Base-by-base conservation (phyloP, 345 rosid species). In the Brassica nigra region DNA sequence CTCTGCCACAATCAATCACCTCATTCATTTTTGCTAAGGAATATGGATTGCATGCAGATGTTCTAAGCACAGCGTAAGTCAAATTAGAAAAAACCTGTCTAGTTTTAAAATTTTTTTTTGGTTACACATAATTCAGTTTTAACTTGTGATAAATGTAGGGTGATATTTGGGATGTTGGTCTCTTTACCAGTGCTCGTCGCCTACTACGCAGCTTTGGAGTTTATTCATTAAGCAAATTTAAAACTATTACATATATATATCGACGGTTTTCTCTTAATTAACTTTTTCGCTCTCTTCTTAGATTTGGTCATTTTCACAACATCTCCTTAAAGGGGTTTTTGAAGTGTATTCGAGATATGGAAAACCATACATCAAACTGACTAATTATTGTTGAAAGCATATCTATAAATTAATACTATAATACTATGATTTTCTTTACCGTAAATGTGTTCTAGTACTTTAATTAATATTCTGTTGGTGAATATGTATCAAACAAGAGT, bases 51-150 rank as follows among this genome's bases (percentile, higher is more conserved):
- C 97, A 91, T 80, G 90, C 97, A 14, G 88, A 90, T 4, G 94
- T 92, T 23, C 80, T 90, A n/a, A 90, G 94, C 85, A 90, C 94
- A 59, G 94, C 97, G 97, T 92, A 86, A 84, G 94, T 86, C 20
- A 15, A 10, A 9, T 2, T 64, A 62, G 37, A 2, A 28, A 9
- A 29, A 6, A 9, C 0, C 12, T 7, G 14, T 62, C 14, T 42
- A 9, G 1, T 33, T 8, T n/a, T 20, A 29, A 14, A 6, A 6
- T 29, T 30, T 15, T 8, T 16, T 8, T 1, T 37, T 18, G 6
- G 15, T 4, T 20, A 29, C n/a, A 28, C 20, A 34, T 77, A 58
- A 75, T 2, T 73, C 0, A 15, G 66, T 6, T 15, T 2, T 8
- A 66, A 62, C 8, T 59, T 66, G 20, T 71, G 67, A 59, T 71